Base-by-base conservation (phyloP, 805 yeast genomes). In the Blastobotrys attinorum region DNA sequence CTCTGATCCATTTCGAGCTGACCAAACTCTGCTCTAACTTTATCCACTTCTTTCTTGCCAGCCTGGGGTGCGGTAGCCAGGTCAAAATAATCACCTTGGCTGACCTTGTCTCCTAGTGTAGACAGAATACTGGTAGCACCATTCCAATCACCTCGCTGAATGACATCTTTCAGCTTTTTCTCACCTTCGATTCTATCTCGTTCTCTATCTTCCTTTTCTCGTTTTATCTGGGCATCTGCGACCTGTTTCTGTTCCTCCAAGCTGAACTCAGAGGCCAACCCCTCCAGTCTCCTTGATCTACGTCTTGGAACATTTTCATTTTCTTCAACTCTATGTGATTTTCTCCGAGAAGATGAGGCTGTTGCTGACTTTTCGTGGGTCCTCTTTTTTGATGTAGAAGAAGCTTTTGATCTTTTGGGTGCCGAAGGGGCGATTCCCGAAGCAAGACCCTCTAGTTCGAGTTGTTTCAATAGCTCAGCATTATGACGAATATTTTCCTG, bases 251-350 rank as follows among this genome's bases (percentile, higher is more conserved):
- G 67, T 42, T 62, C 69, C 16, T 62, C 47, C 35, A 64, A 69
- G 4, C 73, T 66, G 40, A 72, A 75, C 46, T 79, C 89, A 43
- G 72, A 59, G 47, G 75, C 69, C 1, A 77, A 72, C 1, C 96
- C 96, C 3, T 86, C 85, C 20, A 89, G 56, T 50, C 97, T 69
- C 40, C 87, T 70, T 0, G 96, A 87, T 48, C 88, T 72, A 58
- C 96, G 70, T 1, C 79, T 69, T 0, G 95, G 94, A 13, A 46
- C 61, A n/a, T 16, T 20, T 16, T 31, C 36, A 31, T 54, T 58
- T 11, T 49, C 49, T 10, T 61, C 63, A n/a, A 51, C 52, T 42
- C 55, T 54, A 50, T 56, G 45, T 53, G 39, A 47, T 39, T 40
- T 13, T 16, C 46, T 29, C 18, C 40, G 52, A 17, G 40, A 44